These are phyloP conservation scores for Pholiota conissans DNA, from an alignment of 768 basidiomycete genomes.

Conservation along the genomic window DNA sequence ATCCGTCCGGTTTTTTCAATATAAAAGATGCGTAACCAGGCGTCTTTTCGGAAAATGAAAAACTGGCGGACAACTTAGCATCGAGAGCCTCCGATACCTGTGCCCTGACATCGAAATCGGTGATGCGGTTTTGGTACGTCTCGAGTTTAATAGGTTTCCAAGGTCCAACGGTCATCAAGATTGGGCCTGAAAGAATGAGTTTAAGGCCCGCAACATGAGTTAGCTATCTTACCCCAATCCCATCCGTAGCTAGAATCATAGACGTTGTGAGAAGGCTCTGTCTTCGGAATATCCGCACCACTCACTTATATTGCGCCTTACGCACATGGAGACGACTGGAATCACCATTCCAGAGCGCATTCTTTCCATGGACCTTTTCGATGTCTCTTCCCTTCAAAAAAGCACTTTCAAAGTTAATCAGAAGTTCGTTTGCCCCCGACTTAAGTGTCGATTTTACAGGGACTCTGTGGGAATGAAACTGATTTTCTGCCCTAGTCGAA, in stretches of 20 bases:
- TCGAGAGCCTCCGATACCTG: slow-evolving; percentile 55
- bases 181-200: slow-evolving; percentile 53
- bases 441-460: slow-evolving; percentile 55
- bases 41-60: slow-evolving; percentile 41
- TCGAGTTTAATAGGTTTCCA: slow-evolving; percentile 82
- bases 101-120: slow-evolving; percentile 63
- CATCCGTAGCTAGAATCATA: slow-evolving; percentile 67
- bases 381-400: slow-evolving; percentile 77
- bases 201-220: too few relatives aligned
- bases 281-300: not conserved
- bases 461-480: slow-evolving; percentile 77
- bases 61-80: slow-evolving; percentile 47
- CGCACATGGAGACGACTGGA: slow-evolving; percentile 87
- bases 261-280: not conserved
- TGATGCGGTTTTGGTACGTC: slow-evolving; percentile 62
- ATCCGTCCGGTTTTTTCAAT: slow-evolving; percentile 52
- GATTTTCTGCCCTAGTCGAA: slow-evolving; percentile 70
- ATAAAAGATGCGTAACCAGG: slow-evolving; percentile 43
- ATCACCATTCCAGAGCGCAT: slow-evolving; percentile 86
- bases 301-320: slow-evolving; percentile 91
- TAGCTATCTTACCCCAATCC: slow-evolving; percentile 77
- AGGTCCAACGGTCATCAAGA: slow-evolving; percentile 85
- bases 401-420: slow-evolving; percentile 72
- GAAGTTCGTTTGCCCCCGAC: slow-evolving; percentile 62
- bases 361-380: slow-evolving; percentile 64